These are phyloP conservation scores for Solidago caesia DNA, from an alignment of 129 eudicot genomes.

Conservation along the genomic window DNA sequence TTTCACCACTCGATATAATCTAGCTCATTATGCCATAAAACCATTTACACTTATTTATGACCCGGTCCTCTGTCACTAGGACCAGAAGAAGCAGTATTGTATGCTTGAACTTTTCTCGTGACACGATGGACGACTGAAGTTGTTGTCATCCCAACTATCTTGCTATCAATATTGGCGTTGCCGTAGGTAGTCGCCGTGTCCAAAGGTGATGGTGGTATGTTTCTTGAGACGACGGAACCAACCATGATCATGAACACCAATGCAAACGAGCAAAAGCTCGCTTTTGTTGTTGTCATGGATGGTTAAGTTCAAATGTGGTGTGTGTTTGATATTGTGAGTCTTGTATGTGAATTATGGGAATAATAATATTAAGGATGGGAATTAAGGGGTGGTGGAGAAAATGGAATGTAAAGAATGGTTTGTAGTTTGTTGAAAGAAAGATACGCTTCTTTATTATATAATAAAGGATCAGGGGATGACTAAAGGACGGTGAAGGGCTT, in stretches of 20 bases:
- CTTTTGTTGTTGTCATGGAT: conserved; percentile 21
- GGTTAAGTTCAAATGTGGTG: conserved; percentile 11
- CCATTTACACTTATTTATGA: conserved; percentile 18
- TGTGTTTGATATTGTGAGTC: conserved; percentile 15
- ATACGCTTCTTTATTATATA: conserved; percentile 31
- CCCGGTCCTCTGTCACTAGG: conserved; percentile 29
- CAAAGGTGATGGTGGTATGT: conserved; percentile 16
- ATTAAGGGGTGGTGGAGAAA: conserved; percentile 36
- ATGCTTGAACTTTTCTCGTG: conserved; percentile 28
- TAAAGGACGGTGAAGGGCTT: conserved; percentile 46
- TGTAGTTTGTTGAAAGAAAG: conserved; percentile 28
- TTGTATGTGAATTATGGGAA: conserved; percentile 21
- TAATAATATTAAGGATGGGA: conserved; percentile 2
- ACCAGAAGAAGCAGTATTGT: conserved; percentile 31
- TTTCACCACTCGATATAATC: not conserved
- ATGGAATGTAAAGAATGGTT: conserved; percentile 27
- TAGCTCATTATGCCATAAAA: not conserved
- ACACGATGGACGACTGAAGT: not conserved
- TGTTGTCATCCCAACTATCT: not conserved
- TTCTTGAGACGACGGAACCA: conserved; percentile 22
- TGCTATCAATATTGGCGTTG: not conserved
- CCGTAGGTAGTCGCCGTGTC: not conserved
- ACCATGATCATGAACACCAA: conserved; percentile 36
- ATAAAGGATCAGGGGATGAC: conserved; percentile 15
- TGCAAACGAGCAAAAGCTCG: conserved; percentile 12